Percentiles rank a stretch among this genome's conserved stretches.
Evolutionary conservation across 805 yeast genomes (phyloP).

Genomic region (Blastobotrys muscicola): DNA sequence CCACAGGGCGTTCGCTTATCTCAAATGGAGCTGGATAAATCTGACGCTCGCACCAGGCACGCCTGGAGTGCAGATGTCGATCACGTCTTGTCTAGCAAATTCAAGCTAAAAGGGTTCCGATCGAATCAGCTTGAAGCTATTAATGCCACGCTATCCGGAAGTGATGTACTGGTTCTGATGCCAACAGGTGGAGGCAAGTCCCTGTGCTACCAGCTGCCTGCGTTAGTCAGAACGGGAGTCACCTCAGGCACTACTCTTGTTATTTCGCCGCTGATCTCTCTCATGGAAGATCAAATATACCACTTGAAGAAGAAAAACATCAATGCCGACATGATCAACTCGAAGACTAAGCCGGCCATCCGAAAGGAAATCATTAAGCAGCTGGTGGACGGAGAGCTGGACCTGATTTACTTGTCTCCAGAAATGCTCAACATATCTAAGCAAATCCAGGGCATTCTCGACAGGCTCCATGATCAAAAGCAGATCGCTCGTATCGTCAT

Average conservation of each 20-base stretch:
- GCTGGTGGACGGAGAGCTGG: slow-evolving; percentile 54
- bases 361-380: slow-evolving; percentile 50
- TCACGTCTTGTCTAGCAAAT: slow-evolving; percentile 44
- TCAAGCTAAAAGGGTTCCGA: slow-evolving; percentile 60
- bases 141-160: slow-evolving; percentile 60
- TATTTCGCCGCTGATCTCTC: slow-evolving; percentile 85
- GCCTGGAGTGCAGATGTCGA: slow-evolving; percentile 67
- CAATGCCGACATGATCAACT: slow-evolving; percentile 80
- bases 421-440: slow-evolving; percentile 81
- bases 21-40: background rate
- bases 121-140: slow-evolving; percentile 83
- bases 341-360: slow-evolving; percentile 58
- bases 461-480: slow-evolving; percentile 42
- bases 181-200: slow-evolving; percentile 99
- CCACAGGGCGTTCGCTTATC: slow-evolving; percentile 1
- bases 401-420: slow-evolving; percentile 81
- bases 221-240: slow-evolving; percentile 63
- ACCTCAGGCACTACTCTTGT: slow-evolving; percentile 85
- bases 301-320: slow-evolving; percentile 61
- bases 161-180: slow-evolving; percentile 90
- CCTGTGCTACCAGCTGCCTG: slow-evolving; percentile 90
- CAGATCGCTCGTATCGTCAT: slow-evolving; percentile 78
- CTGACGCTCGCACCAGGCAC: slow-evolving; percentile 3
- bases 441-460: slow-evolving; percentile 56
- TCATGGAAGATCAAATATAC: slow-evolving; percentile 95